Evolutionary conservation across 2,329 filamentous ascomycete genomes (phyloP).

Genomic region (Epichloe gansuensis): DNA sequence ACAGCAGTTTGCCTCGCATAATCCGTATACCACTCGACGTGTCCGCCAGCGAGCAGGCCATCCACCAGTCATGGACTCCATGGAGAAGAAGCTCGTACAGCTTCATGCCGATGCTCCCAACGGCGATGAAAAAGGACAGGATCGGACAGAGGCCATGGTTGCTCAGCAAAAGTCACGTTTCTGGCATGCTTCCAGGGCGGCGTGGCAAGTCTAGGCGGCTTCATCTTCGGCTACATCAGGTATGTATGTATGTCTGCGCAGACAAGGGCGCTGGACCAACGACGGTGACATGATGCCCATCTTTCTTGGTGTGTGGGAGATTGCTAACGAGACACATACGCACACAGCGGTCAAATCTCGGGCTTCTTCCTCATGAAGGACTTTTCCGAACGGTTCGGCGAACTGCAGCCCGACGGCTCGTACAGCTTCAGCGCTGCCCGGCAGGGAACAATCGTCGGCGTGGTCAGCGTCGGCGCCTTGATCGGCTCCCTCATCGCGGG

Average conservation of each 20-base stretch:
- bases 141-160: neutral
- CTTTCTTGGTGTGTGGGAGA: neutral
- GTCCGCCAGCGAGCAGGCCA: neutral
- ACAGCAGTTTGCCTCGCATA: neutral
- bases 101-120: neutral
- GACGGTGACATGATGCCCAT: too few species aligned
- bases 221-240: slow-evolving; percentile 48
- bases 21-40: neutral
- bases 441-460: slow-evolving; percentile 49
- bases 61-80: slow-evolving; percentile 1
- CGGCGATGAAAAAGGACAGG: neutral
- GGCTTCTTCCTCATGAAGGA: slow-evolving; percentile 51
- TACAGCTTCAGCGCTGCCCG: slow-evolving; percentile 44
- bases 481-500: slow-evolving; percentile 46
- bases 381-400: slow-evolving; percentile 42
- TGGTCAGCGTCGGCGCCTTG: slow-evolving; percentile 49
- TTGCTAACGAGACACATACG: slow-evolving; percentile 10
- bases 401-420: slow-evolving; percentile 23
- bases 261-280: too few species aligned
- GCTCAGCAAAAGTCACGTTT: slow-evolving; percentile 20
- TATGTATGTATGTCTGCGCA: slow-evolving; percentile 18
- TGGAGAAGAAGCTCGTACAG: neutral
- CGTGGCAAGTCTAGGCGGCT: slow-evolving; percentile 42
- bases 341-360: slow-evolving; percentile 41
- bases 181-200: slow-evolving; percentile 35